Base-by-base conservation (phyloP, 2,329 filamentous ascomycete genomes). In the Cytospora piceae region DNA sequence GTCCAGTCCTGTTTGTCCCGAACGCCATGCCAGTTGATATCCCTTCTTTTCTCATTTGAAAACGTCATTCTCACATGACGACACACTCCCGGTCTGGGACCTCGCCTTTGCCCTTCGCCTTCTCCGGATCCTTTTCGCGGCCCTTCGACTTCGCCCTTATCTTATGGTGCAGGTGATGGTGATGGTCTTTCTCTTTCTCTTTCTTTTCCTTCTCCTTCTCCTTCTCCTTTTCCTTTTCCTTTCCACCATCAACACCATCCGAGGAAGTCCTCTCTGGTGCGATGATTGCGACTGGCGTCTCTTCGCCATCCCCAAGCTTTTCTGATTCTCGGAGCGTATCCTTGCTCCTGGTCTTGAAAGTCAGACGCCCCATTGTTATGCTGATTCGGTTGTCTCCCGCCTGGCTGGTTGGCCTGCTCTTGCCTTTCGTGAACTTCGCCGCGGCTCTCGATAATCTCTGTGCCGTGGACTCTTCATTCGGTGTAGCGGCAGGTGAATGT, bases 361-460 rank as follows among this genome's bases (percentile, higher is more conserved):
- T 82, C 4, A 87, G 74, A n/a, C 84, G 81, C 20, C 81, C 82
- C 73, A 89, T 86, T 3, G 83, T 85, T 22, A 83, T 77, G 71
- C 84, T 87, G 64, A 87, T 82, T 4, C 87, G 80, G 20, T 80
- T 80, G 69, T 89, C 87, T 32, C 85, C 84, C 1, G 80, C 82
- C 70, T 88, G 85, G 70, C 87, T 89, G 22, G 77, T 77, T 5
- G 87, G 84, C 15, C 87, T 82, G 69, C 86, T 87, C 70, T 82
- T 81, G 57, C 74, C 76, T 75, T 78, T 74, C 27, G 82, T 76
- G 69, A 88, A 86, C 56, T 81, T 81, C 6, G 84, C 83, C 17
- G 86, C 85, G 1, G 86, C 85, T 17, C 86, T 81, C 9, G 85
- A 87, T 14, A 88, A 71, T 11, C 86, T 78, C 32, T 85, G 83